Base-by-base conservation (phyloP, 1,284 basidiomycete genomes). In the Naganishia cerealis region DNA sequence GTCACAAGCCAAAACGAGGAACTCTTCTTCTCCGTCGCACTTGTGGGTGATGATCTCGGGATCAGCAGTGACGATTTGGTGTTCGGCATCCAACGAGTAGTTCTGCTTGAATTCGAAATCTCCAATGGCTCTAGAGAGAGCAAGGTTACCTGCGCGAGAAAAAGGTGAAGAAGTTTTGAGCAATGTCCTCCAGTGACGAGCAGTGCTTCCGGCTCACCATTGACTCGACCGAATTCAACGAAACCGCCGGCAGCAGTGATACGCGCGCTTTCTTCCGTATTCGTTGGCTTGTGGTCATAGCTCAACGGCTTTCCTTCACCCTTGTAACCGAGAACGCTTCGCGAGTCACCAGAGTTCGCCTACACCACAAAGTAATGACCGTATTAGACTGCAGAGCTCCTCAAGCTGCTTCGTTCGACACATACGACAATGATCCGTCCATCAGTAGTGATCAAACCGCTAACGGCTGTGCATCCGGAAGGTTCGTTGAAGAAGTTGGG, bases 61-160 rank as follows among this genome's bases (percentile, higher is more conserved):
- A 79, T 98, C 87, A 65, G 92, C 87, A 3, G 96, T 99, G 72
- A 99, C 97, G 67, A 96, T 90, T 81, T 99, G 96, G 67, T 88
- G 86, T 81, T 99, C 94, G 18, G 94, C 87, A 36, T 86, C 81
- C 18, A 98, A 81, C 12, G 86, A 82, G 63, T 86, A 85, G 78
- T 94, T 95, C 81, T 95, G 94, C 85, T 99, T 99, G 85, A 97
- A 99, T 75, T 97, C 94, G 77, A 99, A 99, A 79, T 99, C 96
- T 67, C 96, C 96, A 36, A 99, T 85, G 1, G 96, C 96, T 74
- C 96, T 86, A 24, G 94, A 96, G 52, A 99, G 83, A 0, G 96
- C 95, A 67, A 99, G 87, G 78, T 99, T 99, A 71, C 96, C 93
- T 95, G 75, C 16, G 18, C 70, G 70, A 13, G 69, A 42, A 48